Conservation (phyloP, 2,329 filamentous ascomycete species). For the Aspergillus clavatus region DNA sequence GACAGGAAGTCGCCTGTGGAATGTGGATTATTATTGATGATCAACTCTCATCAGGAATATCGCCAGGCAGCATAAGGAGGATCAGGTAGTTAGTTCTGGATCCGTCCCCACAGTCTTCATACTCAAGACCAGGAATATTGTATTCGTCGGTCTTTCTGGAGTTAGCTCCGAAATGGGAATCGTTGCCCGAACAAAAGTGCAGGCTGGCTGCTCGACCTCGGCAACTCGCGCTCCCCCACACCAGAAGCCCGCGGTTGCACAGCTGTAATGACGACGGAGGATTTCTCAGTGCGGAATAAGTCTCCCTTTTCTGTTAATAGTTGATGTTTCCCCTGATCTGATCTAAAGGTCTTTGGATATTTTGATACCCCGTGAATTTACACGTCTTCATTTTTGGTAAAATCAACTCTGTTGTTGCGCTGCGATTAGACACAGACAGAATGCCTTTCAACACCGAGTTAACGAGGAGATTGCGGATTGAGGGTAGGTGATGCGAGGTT, state of each 20-base stretch:
- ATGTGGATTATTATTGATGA: too few relatives aligned
- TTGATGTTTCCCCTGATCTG: constrained; percentile 1
- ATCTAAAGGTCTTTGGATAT: constrained; percentile 2
- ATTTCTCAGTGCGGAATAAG: constrained; percentile 2
- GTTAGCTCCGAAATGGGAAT: not conserved
- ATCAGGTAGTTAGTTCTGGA: not conserved
- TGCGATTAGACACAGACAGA: constrained; percentile 9
- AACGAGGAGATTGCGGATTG: constrained; percentile 55
- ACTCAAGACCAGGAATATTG: not conserved
- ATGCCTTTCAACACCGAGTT: constrained; percentile 64
- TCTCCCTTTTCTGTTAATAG: constrained; percentile 4
- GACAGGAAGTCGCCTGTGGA: too few relatives aligned
- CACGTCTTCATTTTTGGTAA: constrained; percentile 3
- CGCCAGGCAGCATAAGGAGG: too few relatives aligned
- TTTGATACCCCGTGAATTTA: constrained; percentile 4
- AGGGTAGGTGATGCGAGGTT: constrained; percentile 26
- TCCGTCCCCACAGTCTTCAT: not conserved
- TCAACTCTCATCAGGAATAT: not conserved
- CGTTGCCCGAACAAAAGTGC: not conserved
- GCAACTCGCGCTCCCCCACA: constrained; percentile 27
- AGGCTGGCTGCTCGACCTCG: constrained; percentile 22
- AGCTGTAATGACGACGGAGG: constrained; percentile 10
- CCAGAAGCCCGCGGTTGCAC: constrained; percentile 22
- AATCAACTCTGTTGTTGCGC: not conserved
- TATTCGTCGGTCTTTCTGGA: not conserved